Evolutionary conservation across 169 alveolate species (phyloP).

Genomic region (Plasmodium gallinaceum): DNA sequence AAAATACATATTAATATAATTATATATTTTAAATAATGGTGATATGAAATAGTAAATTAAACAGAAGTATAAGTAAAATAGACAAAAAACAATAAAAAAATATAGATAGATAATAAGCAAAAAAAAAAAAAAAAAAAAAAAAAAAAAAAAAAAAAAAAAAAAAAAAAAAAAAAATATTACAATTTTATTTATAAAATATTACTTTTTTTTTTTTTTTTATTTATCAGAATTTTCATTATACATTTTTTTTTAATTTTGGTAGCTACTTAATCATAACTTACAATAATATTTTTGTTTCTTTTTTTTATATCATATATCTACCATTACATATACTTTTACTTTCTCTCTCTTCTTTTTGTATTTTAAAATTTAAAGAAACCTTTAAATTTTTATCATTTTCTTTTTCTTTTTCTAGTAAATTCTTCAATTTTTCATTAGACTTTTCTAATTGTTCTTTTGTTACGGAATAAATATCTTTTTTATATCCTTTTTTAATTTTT

Average conservation of each 20-base stretch:
- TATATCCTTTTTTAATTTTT: conserved; percentile 64
- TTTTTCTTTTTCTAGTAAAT: conserved; percentile 5
- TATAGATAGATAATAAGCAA: neutral
- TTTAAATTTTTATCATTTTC: conserved; percentile 2
- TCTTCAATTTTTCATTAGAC: conserved; percentile 47
- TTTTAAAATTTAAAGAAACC: conserved; percentile 19
- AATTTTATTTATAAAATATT: neutral
- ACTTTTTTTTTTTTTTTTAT: neutral
- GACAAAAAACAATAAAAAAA: too few species aligned
- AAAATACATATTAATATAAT: too few species aligned
- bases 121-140: neutral
- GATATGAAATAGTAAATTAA: too few species aligned
- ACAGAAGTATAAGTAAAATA: too few species aligned
- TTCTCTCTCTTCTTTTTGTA: conserved; percentile 53
- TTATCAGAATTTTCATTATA: neutral
- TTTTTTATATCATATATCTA: conserved; percentile 60
- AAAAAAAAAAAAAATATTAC: neutral
- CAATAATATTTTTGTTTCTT: neutral
- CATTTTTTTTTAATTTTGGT: neutral
- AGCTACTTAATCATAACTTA: neutral
- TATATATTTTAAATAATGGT: too few species aligned
- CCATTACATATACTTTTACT: conserved; percentile 54
- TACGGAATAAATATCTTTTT: conserved; percentile 47
- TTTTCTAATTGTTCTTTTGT: conserved; percentile 52
- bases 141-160: neutral